Evolutionary conservation across 208 protist species (phyloP).

Genomic region (Trypanosoma vivax): DNA sequence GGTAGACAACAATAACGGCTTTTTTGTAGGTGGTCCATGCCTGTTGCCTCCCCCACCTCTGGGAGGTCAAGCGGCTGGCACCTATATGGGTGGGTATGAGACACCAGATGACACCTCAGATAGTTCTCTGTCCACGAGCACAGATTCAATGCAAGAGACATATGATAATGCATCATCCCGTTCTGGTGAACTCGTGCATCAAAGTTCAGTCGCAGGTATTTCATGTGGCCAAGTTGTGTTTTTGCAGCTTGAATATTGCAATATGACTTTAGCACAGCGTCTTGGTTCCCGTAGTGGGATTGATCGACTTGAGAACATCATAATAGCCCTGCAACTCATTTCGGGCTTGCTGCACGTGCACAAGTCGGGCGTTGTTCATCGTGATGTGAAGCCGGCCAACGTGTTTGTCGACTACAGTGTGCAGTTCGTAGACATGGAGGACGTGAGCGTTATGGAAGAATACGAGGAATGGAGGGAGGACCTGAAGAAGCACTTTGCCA

Average conservation of each 20-base stretch:
- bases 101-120: slow-evolving; percentile 1
- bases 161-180: slow-evolving; percentile 9
- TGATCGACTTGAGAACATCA: slow-evolving; percentile 67
- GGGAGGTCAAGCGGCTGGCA: background rate
- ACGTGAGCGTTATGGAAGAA: slow-evolving; percentile 13
- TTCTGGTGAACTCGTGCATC: background rate
- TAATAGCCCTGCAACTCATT: slow-evolving; percentile 66
- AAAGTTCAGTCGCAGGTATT: slow-evolving; percentile 11
- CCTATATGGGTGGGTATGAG: slow-evolving; percentile 20
- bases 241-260: slow-evolving; percentile 84
- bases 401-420: slow-evolving; percentile 78
- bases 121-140: background rate
- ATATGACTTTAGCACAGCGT: slow-evolving; percentile 61
- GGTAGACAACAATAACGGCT: too few species aligned
- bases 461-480: slow-evolving; percentile 20
- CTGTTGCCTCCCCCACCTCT: too few species aligned
- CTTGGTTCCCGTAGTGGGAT: slow-evolving; percentile 37
- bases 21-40: too few species aligned
- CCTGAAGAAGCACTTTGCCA: background rate
- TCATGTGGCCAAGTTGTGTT: slow-evolving; percentile 63
- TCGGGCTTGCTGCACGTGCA: slow-evolving; percentile 67
- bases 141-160: background rate
- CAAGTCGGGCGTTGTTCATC: slow-evolving; percentile 53
- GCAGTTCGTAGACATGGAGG: slow-evolving; percentile 23
- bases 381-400: slow-evolving; percentile 84